Base-by-base conservation (phyloP, 2,329 filamentous ascomycete species). In the Aschersonia sp. region DNA sequence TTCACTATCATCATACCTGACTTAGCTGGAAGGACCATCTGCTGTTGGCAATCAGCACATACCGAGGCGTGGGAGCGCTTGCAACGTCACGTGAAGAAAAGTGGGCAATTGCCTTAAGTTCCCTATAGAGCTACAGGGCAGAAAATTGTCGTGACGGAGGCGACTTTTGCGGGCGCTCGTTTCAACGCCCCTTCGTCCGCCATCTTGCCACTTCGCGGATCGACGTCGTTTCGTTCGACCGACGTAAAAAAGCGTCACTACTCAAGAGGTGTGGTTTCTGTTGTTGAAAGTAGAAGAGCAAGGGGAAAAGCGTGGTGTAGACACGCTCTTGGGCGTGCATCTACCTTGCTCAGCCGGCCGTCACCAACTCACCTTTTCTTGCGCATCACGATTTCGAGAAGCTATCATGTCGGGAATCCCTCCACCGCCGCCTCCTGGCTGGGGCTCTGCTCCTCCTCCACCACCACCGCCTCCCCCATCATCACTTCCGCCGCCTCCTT, bases 341-440 rank as follows among this genome's bases (percentile, higher is more conserved):
- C 57, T 56, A 31, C 39, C 52, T 56, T 49, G 51, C 58, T 53
- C 53, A 54, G 53, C 55, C 54, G 32, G 37, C 49, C 31, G 45
- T 50, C 31, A 53, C 49, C 52, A 55, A 59, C 59, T 54, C 53
- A 52, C 50, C 54, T 54, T 51, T 51, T 37, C 32, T 39, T 37
- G 41, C 41, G 32, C 51, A 43, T 51, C 37, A 54, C 42, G 14
- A 5, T 3, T 30, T 9, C 42, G 40, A n/a, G 49, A 56, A 55
- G 50, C 52, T 56, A 63, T 55, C 49, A 77, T 77, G 74, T 74
- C 73, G 54, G 68, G 70, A 55, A 67, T 63, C 48, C 74, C 72
- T 44, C 74, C 75, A 50, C 75, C 75, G 12, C 75, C 75, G 40
- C 75, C 75, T 45, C 76, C 76, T 31, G 74, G 74, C 50, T 78